Evolutionary conservation across 148 eudicot genomes (phyloP).

Genomic region (Rhododendron henanense): DNA sequence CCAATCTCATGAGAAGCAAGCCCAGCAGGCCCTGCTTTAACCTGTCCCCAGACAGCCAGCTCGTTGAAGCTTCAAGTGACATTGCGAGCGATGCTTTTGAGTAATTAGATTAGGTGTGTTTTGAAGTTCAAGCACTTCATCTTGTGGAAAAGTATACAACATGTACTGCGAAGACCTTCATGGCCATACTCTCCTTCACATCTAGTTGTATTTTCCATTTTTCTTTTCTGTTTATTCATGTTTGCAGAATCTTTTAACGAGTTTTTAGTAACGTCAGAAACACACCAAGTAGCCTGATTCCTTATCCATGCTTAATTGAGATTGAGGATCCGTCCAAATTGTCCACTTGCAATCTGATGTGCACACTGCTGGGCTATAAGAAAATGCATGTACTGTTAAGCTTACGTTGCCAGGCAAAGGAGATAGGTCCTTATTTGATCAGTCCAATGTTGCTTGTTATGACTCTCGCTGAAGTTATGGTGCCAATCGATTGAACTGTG

Average conservation of each 20-base stretch:
- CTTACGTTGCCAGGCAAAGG: background rate
- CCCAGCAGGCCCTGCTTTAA: no score
- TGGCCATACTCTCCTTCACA: background rate
- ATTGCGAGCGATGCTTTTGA: background rate
- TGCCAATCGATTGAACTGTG: background rate
- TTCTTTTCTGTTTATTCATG: background rate
- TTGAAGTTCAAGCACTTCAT: background rate
- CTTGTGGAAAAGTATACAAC: background rate
- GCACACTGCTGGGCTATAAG: background rate
- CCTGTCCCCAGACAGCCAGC: no score
- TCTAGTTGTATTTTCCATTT: background rate
- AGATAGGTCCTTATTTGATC: background rate
- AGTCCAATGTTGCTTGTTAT: background rate
- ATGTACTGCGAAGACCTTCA: background rate
- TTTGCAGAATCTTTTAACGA: background rate
- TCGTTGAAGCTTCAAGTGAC: background rate
- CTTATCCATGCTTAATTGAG: background rate
- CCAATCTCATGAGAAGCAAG: no score
- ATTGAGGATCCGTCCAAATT: background rate
- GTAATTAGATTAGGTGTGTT: background rate
- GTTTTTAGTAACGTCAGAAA: background rate
- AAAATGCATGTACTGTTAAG: background rate
- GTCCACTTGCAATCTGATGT: background rate
- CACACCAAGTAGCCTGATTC: background rate
- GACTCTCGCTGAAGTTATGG: background rate